phyloP scores from a whole-genome alignment of 148 eudicot species.

The Rhododendron griersonianum region DNA sequence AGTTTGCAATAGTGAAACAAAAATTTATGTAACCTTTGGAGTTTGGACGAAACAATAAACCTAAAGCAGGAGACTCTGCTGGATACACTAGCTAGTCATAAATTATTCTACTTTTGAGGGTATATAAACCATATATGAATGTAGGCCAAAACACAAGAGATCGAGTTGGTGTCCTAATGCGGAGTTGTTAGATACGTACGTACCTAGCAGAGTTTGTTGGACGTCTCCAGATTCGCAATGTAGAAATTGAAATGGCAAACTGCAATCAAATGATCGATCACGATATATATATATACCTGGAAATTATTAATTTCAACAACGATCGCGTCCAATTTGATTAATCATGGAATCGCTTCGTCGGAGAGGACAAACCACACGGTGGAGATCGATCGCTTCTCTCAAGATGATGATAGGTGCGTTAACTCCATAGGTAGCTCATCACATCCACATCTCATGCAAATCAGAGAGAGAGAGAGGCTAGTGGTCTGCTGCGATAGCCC shows the following conservation, averaged over 20 bases:
- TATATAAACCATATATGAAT: neutral
- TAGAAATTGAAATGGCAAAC: neutral
- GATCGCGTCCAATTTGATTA: neutral
- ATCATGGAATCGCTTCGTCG: neutral
- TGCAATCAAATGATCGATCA: neutral
- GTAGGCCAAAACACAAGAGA: neutral
- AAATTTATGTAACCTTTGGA: neutral
- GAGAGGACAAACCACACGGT: neutral
- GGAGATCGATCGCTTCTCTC: neutral
- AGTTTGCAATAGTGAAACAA: neutral
- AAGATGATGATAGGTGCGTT: neutral
- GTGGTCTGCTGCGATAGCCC: constrained; percentile 4
- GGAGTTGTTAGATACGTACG: neutral
- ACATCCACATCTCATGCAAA: neutral
- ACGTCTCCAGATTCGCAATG: neutral
- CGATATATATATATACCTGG: neutral
- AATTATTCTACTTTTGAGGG: neutral
- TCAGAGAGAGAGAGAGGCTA: neutral
- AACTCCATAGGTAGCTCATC: neutral
- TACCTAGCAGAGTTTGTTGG: neutral
- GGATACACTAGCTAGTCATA: neutral
- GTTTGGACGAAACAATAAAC: too few relatives aligned
- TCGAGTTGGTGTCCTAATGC: neutral
- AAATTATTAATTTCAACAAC: neutral
- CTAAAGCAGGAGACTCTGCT: neutral